These are phyloP conservation scores for Rhamnella rubrinervis DNA, from an alignment of 331 rosid genomes.

Conservation along the genomic window DNA sequence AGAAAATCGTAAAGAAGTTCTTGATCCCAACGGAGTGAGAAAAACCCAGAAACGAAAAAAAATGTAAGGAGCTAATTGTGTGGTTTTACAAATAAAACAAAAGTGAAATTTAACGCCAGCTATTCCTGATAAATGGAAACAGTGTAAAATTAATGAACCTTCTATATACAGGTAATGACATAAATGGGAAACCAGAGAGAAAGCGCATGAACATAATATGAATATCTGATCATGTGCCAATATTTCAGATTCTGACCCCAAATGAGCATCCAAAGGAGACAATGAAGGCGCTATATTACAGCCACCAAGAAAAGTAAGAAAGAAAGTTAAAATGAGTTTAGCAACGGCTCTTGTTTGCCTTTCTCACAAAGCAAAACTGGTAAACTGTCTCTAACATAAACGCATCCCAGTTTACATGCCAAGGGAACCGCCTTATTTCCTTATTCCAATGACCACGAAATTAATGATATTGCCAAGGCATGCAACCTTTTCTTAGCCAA, in stretches of 20 bases:
- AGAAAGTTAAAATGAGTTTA: too few species aligned
- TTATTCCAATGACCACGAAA: background rate
- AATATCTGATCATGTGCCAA: slow-evolving; percentile 1
- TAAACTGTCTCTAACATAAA: background rate
- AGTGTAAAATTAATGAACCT: background rate
- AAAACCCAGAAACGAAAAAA: slow-evolving; percentile 14
- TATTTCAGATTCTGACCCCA: slow-evolving; percentile 7
- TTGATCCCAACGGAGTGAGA: background rate
- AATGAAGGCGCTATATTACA: background rate
- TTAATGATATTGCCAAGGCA: too few species aligned
- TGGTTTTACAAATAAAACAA: background rate
- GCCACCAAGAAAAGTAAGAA: background rate
- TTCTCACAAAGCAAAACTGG: slow-evolving; percentile 16
- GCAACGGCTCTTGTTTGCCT: slow-evolving; percentile 13
- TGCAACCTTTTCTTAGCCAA: background rate
- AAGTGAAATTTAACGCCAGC: background rate
- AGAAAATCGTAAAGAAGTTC: background rate
- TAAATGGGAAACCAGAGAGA: slow-evolving; percentile 12
- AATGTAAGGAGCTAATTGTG: too few species aligned
- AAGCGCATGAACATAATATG: background rate
- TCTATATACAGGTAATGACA: background rate
- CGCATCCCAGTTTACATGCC: slow-evolving; percentile 3
- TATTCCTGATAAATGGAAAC: background rate
- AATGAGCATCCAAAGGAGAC: background rate
- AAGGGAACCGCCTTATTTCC: background rate